Base-by-base conservation (phyloP, 176 grass and related monocot species). In the Secale cereale region DNA sequence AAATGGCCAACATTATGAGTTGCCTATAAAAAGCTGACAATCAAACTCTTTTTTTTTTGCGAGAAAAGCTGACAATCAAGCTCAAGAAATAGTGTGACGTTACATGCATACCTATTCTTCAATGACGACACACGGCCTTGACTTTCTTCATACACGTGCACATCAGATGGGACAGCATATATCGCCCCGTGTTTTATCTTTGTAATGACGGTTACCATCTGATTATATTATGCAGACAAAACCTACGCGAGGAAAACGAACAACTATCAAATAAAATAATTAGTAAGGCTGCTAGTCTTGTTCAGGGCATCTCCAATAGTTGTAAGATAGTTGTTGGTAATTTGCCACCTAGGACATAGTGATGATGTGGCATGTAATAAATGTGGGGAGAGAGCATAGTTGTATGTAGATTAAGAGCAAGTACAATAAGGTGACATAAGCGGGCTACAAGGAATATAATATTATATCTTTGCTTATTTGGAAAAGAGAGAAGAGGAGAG, bases 111-210 rank as follows among this genome's bases (percentile, higher is more conserved):
- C 30, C 1, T 52, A 78, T 52, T 54, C 16, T 43, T 27, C 43
- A 40, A 27, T 57, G 62, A 85, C 32, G 62, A 59, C 83, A 78
- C 23, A 4, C 12, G 2, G 15, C 15, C 72, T 85, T 59, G 74
- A 78, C 82, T 65, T 84, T 50, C 22, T 50, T 68, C 3, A 3
- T 40, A 7, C 73, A 67, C 61, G 83, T 78, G 73, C 43, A 40
- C 15, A 8, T 67, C 73, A 67, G 66, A 66, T 27, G 30, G 60
- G 59, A 37, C 37, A 1, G 13, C 62, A 77, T 66, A 76, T 54
- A 65, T 3, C 14, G n/a, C 22, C 14, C 28, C 13, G 4, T 8
- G 26, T 76, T 45, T 36, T 84, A 40, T 77, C 15, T 20, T 23
- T 28, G 13, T 67, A 81, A 67, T 33, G 64, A 0, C 20, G 17